Base-by-base conservation (phyloP, 148 eudicot species). In the Vaccinium corymbosum region DNA sequence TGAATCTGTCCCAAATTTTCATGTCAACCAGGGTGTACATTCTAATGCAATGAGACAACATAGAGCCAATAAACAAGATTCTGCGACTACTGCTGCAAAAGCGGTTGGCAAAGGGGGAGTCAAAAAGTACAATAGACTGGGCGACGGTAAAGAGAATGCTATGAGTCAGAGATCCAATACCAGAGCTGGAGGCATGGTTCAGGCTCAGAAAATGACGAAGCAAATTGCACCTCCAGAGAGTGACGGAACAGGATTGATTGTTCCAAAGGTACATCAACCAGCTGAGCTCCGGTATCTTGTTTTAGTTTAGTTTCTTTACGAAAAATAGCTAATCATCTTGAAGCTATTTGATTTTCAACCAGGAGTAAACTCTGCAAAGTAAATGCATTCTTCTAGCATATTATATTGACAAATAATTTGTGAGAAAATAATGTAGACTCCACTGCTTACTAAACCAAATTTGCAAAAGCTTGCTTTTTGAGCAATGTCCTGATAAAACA, bases 131-230 rank as follows among this genome's bases (percentile, higher is more conserved):
- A 84, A 57, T 46, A 70, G 80, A 59, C 48, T 64, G 78, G 38
- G 73, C 11, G 72, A 72, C 82, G 89, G 86, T 73, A 90, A 90
- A 88, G 90, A 90, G 70, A 90, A 86, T 71, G 78, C 66, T 27
- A 71, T 14, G 48, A 71, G 4, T 71, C 25, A 38, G 83, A 71
- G 49, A 56, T 29, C 83, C 55, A 51, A 17, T 13, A 48, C 17
- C 64, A 75, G 83, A 79, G 57, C 80, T 46, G 79, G 80, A 72
- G 59, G 55, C 61, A 29, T 53, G 20, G 20, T 80, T 56, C 87
- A 59, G 78, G 83, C n/a, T 84, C 86, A 83, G 66, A 84, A 83
- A 86, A 85, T 75, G 15, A 73, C 61, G 10, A 85, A 81, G 76
- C 76, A 29, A 80, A 85, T 38, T 66, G 32, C 29, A n/a, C 57